Evolutionary conservation across 352 stramenopile species (phyloP), one percentile per base, ranked within the genome.

Genomic region (Hyaloperonospora arabidopsidis): DNA sequence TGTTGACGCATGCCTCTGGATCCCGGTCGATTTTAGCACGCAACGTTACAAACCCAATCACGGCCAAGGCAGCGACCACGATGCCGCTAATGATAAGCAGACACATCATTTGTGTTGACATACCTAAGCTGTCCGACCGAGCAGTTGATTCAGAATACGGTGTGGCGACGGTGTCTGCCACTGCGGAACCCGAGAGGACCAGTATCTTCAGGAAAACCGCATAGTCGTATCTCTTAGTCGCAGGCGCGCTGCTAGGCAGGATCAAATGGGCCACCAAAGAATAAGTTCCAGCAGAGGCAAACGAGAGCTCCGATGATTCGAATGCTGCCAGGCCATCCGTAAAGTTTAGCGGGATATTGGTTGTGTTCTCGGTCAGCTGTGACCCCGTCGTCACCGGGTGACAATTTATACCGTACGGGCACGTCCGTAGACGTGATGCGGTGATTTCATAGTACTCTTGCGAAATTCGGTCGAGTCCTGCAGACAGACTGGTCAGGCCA

Each of bases 61-160:
- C 74, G 5, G 71, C 57, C 46, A 89, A 61, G 19, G 76, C 79
- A 38, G 85, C 62, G 12, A 69, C 78, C 5, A 87, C 80, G 49
- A 91, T 84, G 14, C 76, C 76, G 18, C 72, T 70, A 28, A 91
- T 84, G 48, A 86, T 84, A 48, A 88, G 72, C 17, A 85, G 68
- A 53, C 70, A 76, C 14, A 89, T 63, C 12, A 76, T 58, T 49
- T 86, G 58, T 0, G 80, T 87, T 21, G 78, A 89, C 39, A 91
- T 54, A 21, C 73, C 70, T 15, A 57, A 56, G 25, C 59, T 65
- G 12, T 54, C 46, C 23, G 49, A 59, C 19, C 55, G 19, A 40
- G 41, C 47, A 2, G 55, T 68, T 23, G 58, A 59, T 49, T 56
- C 62, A 1, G 65, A 58, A 23, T 74, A 77, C 36, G 74, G 71